Base-by-base conservation (phyloP, 2,329 filamentous ascomycete genomes). In the Nothomitra cinnamomea region DNA sequence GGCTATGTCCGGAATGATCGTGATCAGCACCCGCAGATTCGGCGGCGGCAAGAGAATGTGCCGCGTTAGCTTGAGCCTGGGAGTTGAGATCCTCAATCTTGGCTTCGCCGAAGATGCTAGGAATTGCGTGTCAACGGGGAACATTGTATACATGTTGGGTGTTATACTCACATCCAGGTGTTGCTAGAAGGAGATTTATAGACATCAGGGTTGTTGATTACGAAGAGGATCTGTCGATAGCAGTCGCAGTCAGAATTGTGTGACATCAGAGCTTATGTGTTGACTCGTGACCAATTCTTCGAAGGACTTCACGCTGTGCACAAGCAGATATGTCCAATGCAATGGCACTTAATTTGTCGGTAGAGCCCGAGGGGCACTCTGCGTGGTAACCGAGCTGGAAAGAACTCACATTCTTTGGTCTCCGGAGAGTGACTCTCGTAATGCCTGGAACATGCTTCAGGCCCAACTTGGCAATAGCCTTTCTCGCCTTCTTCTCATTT, bases 81-180 rank as follows among this genome's bases (percentile, higher is more conserved):
- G 92, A 94, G 83, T 96, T 98, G 66, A 96, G 79, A 73, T 98
- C 94, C 81, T 98, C 92, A 61, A 98, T 96, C 86, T 98, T 98
- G 69, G 94, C 92, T 79, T 98, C 94, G 71, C 92, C 92, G 70
- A 98, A 98, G 72, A 96, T 94, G 74, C 90, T 95, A 63, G 56
- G 57, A 22, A 36, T 45, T 17, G 35, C 38, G 52, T 57, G 59
- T 63, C 56, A 66, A 57, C 55, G 57, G 49, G 35, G 50, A 42
- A 25, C 38, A 21, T 13, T 36, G 49, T 53, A 54, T 25, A 21
- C 36, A 48, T 53, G 59, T n/a, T 32, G 24, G 19, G 13, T 12
- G 10, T 49, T 35, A n/a, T 10, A 71, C 88, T 80, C 74, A 96
- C 90, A 98, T 98, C 81, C 90, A 98, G 70, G 90, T 96, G 82